Percentiles rank a stretch among this genome's conserved stretches.
Conservation (phyloP, 2,329 filamentous ascomycete genomes). For the Colletotrichum plurivorum region DNA sequence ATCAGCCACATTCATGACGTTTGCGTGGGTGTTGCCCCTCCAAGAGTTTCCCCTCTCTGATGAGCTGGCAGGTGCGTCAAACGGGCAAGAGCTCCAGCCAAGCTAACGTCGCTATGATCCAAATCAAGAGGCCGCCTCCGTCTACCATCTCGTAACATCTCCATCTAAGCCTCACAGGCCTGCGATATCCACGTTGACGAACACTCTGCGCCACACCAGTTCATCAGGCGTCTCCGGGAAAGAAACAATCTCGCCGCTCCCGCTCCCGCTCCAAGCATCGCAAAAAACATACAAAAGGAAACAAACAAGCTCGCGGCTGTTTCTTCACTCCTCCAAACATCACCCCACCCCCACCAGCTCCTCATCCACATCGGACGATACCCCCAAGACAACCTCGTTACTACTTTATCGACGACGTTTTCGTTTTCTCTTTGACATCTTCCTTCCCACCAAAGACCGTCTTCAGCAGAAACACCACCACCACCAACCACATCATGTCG, state of each 20-base stretch:
- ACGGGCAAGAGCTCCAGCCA: background rate
- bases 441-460: too few relatives aligned
- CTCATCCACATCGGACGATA: constrained; percentile 22
- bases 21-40: background rate
- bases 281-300: constrained; percentile 26
- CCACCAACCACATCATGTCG: constrained; percentile 25
- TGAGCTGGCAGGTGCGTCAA: constrained; percentile 21
- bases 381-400: background rate
- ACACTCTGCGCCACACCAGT: constrained; percentile 33
- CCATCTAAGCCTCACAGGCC: constrained; percentile 20
- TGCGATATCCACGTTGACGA: constrained; percentile 29
- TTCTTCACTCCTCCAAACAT: background rate
- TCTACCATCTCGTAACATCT: background rate
- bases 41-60: constrained; percentile 21
- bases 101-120: background rate
- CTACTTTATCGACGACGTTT: constrained; percentile 3
- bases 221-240: constrained; percentile 24
- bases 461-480: background rate
- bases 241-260: background rate
- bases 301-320: background rate
- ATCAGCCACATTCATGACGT: constrained; percentile 37
- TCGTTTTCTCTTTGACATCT: constrained; percentile 8
- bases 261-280: background rate
- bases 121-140: constrained; percentile 20
- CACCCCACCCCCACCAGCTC: background rate